Conservation (phyloP, 2,329 filamentous ascomycete genomes). For the Pseudogymnoascus destructans region DNA sequence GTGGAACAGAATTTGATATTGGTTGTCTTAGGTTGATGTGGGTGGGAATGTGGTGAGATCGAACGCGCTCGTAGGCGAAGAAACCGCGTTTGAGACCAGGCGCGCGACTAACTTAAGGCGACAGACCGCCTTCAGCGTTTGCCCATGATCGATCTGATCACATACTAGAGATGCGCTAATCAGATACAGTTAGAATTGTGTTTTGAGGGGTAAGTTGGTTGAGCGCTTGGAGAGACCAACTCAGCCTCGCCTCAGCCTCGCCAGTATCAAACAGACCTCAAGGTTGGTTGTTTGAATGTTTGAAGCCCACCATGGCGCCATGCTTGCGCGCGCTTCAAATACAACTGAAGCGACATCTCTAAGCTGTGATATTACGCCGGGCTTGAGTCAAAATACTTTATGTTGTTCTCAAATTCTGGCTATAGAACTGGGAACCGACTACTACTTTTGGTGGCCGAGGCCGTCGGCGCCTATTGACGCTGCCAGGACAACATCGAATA, state of each 20-base stretch:
- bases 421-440: neutral
- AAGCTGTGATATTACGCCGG: neutral
- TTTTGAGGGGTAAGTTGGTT: neutral
- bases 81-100: slow-evolving; percentile 9
- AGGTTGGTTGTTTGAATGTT: neutral
- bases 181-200: neutral
- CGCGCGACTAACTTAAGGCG: slow-evolving; percentile 5
- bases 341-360: neutral
- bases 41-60: slow-evolving; percentile 8
- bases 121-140: neutral
- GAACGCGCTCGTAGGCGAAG: slow-evolving; percentile 10
- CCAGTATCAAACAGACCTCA: neutral
- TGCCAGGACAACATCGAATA: neutral
- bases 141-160: slow-evolving; percentile 6
- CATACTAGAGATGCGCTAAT: neutral
- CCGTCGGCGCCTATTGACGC: neutral
- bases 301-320: neutral
- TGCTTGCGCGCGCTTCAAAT: neutral
- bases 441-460: neutral
- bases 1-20: slow-evolving; percentile 14
- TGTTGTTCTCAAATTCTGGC: neutral
- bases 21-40: slow-evolving; percentile 13
- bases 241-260: slow-evolving; percentile 3
- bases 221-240: neutral
- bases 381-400: neutral